Evolutionary conservation across 371 early-diverging fungal species (phyloP), one percentile per base, ranked within the genome.

Genomic region (Zychaea mexicana): DNA sequence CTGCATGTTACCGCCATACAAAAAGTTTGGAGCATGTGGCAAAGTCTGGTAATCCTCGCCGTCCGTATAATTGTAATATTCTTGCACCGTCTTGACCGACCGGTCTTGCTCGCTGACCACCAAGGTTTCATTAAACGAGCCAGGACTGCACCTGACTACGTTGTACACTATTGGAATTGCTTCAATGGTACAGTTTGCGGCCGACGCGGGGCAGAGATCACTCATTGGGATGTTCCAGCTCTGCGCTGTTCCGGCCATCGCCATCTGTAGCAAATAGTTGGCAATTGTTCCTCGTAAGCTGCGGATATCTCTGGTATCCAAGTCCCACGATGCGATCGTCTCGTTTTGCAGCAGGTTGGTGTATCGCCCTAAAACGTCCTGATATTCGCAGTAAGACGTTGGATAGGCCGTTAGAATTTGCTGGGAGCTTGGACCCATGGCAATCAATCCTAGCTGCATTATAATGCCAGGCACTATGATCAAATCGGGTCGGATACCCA

Each of bases 341-440:
- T 56, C 56, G 2, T 31, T 56, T 1, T 2, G n/a, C n/a, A n/a
- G 7, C 17, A 22, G 9, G 30, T 56, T 24, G 24, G 56, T 56
- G 22, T 19, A 33, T n/a, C n/a, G n/a, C n/a, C 9, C 56, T 32
- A 21, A 33, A 36, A 7, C 9, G 19, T 2, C 9, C 56, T 7
- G 17, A 15, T 56, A 6, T 2, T 56, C 30, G 22, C 56, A 56
- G 36, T 33, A 33, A 36, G 56, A 19, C 3, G 21, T 32, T 19
- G 32, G 19, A 17, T 31, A 19, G 5, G 56, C 36, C 2, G 56
- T 33, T 17, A 67, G 26, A 27, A 67, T 46, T 19, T 42, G 46
- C 32, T 67, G 68, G 2, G 68, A 36, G 7, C 61, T 61, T 0
- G 68, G 68, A 24, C 59, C 53, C 39, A 67, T 62, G 54, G 63